Conservation (phyloP, 2,329 filamentous ascomycete genomes). For the Fusarium drepaniforme region DNA sequence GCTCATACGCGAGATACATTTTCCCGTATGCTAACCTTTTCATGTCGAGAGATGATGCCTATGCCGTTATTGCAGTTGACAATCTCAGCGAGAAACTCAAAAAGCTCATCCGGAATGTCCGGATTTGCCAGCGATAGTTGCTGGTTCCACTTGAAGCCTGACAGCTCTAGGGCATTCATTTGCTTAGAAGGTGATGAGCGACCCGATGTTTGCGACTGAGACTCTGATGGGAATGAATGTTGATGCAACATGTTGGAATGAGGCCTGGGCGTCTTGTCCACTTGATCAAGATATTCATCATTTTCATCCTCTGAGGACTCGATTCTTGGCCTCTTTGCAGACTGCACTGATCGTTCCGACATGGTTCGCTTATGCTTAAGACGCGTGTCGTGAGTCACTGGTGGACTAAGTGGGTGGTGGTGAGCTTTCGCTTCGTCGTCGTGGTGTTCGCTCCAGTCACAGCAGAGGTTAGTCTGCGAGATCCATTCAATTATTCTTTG, state of each 20-base stretch:
- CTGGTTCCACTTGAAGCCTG: slow-evolving; percentile 6
- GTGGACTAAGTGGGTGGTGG: slow-evolving; percentile 1
- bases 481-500: slow-evolving; percentile 4
- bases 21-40: neutral
- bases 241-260: slow-evolving; percentile 1
- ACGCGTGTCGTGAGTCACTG: neutral
- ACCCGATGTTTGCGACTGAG: slow-evolving; percentile 8
- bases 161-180: slow-evolving; percentile 1
- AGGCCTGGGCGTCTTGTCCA: slow-evolving; percentile 3
- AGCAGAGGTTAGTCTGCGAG: neutral
- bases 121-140: slow-evolving; percentile 7
- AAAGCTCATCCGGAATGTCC: slow-evolving; percentile 6
- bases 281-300: neutral
- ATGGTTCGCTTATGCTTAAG: neutral
- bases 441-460: neutral
- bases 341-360: neutral
- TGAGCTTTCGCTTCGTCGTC: neutral
- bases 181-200: slow-evolving; percentile 8
- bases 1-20: neutral
- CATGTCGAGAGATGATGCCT: slow-evolving; percentile 1
- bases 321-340: neutral
- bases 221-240: neutral
- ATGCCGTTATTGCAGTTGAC: slow-evolving; percentile 5
- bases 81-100: slow-evolving; percentile 2
- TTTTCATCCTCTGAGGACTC: neutral